These are phyloP conservation scores for Entomortierella beljakovae DNA, from an alignment of 192 early-diverging fungal species.

Conservation along the genomic window DNA sequence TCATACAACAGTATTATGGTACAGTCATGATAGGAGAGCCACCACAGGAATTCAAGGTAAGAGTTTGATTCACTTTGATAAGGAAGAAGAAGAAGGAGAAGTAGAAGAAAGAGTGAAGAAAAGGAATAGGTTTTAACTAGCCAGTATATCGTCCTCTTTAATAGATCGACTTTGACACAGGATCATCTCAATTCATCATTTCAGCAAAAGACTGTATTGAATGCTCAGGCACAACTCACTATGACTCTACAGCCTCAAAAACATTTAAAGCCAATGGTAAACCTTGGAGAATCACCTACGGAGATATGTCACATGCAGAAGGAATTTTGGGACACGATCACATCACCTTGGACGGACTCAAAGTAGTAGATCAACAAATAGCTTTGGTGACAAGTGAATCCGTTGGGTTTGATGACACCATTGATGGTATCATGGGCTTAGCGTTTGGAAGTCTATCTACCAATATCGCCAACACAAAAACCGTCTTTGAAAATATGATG, in stretches of 20 bases:
- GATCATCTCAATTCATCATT: conserved; percentile 66
- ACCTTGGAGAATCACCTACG: conserved; percentile 72
- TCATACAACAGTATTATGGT: neutral
- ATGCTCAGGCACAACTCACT: conserved; percentile 49
- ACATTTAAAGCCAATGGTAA: conserved; percentile 18
- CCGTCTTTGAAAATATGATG: conserved; percentile 69
- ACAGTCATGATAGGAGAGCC: neutral
- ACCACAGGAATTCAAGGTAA: conserved; percentile 1
- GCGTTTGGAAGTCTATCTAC: conserved; percentile 61
- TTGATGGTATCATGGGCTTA: conserved; percentile 76
- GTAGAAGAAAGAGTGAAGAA: neutral
- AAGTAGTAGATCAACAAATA: conserved; percentile 65
- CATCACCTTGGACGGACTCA: conserved; percentile 58
- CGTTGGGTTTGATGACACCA: conserved; percentile 63
- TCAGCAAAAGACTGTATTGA: conserved; percentile 28
- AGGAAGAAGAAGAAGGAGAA: no score
- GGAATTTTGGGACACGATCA: conserved; percentile 60
- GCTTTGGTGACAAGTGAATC: conserved; percentile 70
- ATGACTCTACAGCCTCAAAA: conserved; percentile 22
- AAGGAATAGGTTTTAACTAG: no score
- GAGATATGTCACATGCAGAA: conserved; percentile 64
- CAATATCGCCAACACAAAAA: conserved; percentile 3
- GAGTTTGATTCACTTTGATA: neutral
- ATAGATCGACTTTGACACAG: conserved; percentile 74
- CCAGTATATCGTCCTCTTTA: no score